Evolutionary conservation across 2,329 filamentous ascomycete genomes (phyloP).

Genomic region (Ophiostoma quercus): DNA sequence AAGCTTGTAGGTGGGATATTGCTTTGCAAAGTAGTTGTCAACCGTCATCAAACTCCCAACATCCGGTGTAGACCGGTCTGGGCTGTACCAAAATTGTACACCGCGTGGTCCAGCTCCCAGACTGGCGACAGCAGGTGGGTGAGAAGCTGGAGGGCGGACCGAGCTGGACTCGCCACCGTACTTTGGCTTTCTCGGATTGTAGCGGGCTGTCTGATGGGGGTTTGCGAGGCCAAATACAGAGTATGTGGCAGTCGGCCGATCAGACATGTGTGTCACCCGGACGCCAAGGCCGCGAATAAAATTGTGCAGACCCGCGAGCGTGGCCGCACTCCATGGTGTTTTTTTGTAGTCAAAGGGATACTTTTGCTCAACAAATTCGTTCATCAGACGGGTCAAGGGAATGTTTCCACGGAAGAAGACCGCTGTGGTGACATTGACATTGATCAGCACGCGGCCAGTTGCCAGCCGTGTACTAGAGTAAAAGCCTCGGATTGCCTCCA

Average conservation of each 20-base stretch:
- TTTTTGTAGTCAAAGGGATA: background rate
- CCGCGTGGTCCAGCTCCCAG: constrained; percentile 45
- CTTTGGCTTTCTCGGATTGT: constrained; percentile 31
- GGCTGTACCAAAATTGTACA: constrained; percentile 50
- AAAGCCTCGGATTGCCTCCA: constrained; percentile 34
- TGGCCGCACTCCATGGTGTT: background rate
- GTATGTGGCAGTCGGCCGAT: constrained; percentile 36
- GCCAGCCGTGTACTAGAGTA: constrained; percentile 36
- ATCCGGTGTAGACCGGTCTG: constrained; percentile 24
- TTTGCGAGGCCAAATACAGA: constrained; percentile 37
- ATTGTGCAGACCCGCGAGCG: constrained; percentile 29
- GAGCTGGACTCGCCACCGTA: background rate
- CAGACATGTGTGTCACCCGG: constrained; percentile 37
- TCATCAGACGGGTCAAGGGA: constrained; percentile 28
- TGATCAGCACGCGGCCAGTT: constrained; percentile 35
- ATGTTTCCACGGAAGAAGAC: constrained; percentile 33
- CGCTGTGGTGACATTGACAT: constrained; percentile 36
- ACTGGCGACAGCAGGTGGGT: constrained; percentile 29
- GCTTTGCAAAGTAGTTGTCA: constrained; percentile 43
- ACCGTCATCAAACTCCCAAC: constrained; percentile 46
- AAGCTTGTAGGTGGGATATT: constrained; percentile 36
- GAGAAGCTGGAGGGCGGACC: constrained; percentile 23
- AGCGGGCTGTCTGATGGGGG: constrained; percentile 14
- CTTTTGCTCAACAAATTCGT: background rate
- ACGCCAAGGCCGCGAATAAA: constrained; percentile 40